phyloP scores from a whole-genome alignment of 768 basidiomycete species.

The Naganishia antarctica region DNA sequence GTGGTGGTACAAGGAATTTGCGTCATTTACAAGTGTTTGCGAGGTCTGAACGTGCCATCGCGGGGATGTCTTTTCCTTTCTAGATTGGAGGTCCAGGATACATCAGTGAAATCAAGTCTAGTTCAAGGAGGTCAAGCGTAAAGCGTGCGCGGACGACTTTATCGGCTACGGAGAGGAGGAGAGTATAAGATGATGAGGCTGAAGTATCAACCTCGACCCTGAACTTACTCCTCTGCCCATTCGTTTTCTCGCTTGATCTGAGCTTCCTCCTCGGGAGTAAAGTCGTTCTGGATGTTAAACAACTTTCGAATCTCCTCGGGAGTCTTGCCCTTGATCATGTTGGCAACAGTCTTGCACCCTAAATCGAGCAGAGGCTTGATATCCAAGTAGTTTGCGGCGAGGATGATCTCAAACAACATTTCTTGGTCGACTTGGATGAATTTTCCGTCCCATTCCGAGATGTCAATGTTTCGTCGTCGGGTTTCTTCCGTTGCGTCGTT shows the following conservation, averaged over 20 bases:
- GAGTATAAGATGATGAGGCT: not conserved
- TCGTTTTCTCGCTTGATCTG: constrained; percentile 99
- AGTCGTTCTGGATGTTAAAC: constrained; percentile 81
- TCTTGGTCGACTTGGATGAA: constrained; percentile 83
- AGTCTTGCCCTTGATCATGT: constrained; percentile 99
- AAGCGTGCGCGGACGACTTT: not conserved
- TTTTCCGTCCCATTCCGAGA: constrained; percentile 98
- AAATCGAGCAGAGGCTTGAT: constrained; percentile 97
- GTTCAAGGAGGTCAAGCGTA: constrained; percentile 1
- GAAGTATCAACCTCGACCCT: not conserved
- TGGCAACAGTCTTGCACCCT: constrained; percentile 97
- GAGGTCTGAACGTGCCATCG: too few species aligned
- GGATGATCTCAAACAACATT: constrained; percentile 99
- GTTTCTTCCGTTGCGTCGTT: constrained; percentile 69
- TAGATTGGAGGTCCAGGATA: not conserved
- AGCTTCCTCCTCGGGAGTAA: constrained; percentile 98
- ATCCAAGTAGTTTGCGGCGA: constrained; percentile 98
- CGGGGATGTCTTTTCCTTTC: not conserved
- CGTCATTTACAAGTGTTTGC: too few species aligned
- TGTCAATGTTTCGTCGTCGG: constrained; percentile 95
- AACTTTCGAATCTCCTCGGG: constrained; percentile 98
- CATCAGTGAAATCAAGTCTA: constrained; percentile 14
- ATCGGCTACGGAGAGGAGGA: not conserved
- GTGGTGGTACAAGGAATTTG: too few species aligned
- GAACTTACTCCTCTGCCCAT: constrained; percentile 50